Evolutionary conservation across 2,329 filamentous ascomycete species (phyloP).

Genomic region (Chaetomium sp.): DNA sequence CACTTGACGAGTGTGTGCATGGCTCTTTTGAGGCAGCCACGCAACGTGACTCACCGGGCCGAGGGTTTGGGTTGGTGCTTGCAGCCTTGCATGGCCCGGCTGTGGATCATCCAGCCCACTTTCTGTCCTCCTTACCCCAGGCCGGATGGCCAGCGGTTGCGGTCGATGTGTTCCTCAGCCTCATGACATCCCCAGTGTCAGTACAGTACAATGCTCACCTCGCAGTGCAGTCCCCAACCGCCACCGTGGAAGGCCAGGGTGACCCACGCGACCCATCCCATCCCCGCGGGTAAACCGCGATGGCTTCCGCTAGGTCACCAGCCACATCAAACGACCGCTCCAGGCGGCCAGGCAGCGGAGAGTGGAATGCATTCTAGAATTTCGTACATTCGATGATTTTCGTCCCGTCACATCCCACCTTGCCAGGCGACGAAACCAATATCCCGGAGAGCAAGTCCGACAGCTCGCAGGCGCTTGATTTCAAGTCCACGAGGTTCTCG

Average conservation of each 20-base stretch:
- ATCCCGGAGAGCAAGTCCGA: too few relatives aligned
- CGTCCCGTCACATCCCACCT: neutral
- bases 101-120: neutral
- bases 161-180: conserved; percentile 1
- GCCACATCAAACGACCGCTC: neutral
- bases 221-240: conserved; percentile 10
- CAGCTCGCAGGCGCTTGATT: too few relatives aligned
- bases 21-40: conserved; percentile 12
- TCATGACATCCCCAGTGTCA: neutral
- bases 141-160: neutral
- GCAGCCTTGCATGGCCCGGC: conserved; percentile 1
- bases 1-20: conserved; percentile 3
- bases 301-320: neutral
- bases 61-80: conserved; percentile 5
- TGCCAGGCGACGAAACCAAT: neutral
- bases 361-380: neutral
- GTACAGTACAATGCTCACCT: neutral
- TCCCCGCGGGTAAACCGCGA: neutral
- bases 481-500: too few relatives aligned
- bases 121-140: neutral
- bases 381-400: neutral
- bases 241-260: neutral
- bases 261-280: neutral
- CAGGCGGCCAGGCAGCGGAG: conserved; percentile 5
- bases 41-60: conserved; percentile 9